Evolutionary conservation across 306 rosid genomes (phyloP).

Genomic region (Quercus berberidifolia): DNA sequence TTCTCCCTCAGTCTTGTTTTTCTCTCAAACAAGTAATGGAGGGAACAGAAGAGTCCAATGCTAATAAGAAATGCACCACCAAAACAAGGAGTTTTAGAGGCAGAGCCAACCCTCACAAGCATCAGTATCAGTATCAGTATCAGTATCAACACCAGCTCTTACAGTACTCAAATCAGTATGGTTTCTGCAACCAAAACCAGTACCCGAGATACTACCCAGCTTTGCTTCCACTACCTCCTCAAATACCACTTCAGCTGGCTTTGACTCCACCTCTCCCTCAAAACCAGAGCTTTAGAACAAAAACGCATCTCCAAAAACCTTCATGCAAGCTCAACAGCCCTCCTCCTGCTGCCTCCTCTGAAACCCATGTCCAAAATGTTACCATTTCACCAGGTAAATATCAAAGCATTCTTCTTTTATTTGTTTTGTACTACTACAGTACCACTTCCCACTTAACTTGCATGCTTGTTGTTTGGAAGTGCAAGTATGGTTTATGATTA

Average conservation of each 20-base stretch:
- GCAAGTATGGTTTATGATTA: conserved; percentile 1
- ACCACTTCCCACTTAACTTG: conserved; percentile 13
- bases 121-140: conserved; percentile 34
- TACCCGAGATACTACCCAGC: conserved; percentile 67
- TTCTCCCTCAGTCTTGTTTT: conserved; percentile 18
- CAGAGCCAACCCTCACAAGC: conserved; percentile 48
- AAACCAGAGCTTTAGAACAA: conserved; percentile 44
- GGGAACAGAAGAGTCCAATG: conserved; percentile 61
- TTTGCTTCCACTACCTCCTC: conserved; percentile 84
- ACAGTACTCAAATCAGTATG: conserved; percentile 54
- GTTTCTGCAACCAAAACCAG: conserved; percentile 53
- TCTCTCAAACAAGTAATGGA: conserved; percentile 56
- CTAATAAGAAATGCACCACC: conserved; percentile 53
- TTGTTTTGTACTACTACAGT: neutral
- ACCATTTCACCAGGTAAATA: conserved; percentile 47
- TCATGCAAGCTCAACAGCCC: conserved; percentile 59
- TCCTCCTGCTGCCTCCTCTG: conserved; percentile 50
- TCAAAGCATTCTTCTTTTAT: conserved; percentile 21
- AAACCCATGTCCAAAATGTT: conserved; percentile 44
- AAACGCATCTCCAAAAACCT: conserved; percentile 68
- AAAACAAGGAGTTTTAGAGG: conserved; percentile 42
- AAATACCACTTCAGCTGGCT: conserved; percentile 70
- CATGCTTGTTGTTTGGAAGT: conserved; percentile 21
- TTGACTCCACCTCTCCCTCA: conserved; percentile 62
- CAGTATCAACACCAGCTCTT: conserved; percentile 43